Evolutionary conservation across 2,329 filamentous ascomycete genomes (phyloP), one percentile per base, ranked within the genome.

Genomic region (Epicoccum sorghinum): DNA sequence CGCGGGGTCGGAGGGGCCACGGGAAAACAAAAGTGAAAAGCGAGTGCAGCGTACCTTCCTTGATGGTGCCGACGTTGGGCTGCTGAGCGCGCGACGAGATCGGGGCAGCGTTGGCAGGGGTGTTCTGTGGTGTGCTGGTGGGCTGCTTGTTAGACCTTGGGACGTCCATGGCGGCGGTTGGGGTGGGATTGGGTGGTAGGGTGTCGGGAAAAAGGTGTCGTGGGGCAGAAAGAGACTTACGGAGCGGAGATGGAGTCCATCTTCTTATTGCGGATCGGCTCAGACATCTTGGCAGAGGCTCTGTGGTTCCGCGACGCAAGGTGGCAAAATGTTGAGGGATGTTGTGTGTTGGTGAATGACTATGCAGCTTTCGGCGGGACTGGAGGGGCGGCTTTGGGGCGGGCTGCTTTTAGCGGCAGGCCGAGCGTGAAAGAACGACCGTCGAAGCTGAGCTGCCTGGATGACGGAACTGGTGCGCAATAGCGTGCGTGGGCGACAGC

Each of bases 1-100:
- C 58, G 68, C 65, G 65, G 69, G 69, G 66, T 61, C 58, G 55
- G 68, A 67, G 69, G 69, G 65, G 67, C 59, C 66, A 44, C 39
- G 41, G 48, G 27, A 50, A 40, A 37, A 47, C 45, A 35, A 36
- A 33, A 47, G 14, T 13, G 30, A 55, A 55, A 54, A 48, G 22
- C 40, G 40, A 40, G 24, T 54, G 53, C 63, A 42, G 71, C 72
- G 77, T 80, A 98, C 95, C 95, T 87, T 99, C 95, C 78, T 93
- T 95, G 82, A 99, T 98, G 78, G 91, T 97, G 65, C 91, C 83
- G 61, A 99, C 89, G 65, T 89, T 91, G 60, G 95, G 95, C 80
- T 96, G 91, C 80, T 96, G 92, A 67, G 96, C 95, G 79, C 95
- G 93, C 60, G 93, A 98, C 48, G 93, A 96, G 79, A 99, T 98